Base-by-base conservation (phyloP, 306 rosid species). In the Malus sieversii region DNA sequence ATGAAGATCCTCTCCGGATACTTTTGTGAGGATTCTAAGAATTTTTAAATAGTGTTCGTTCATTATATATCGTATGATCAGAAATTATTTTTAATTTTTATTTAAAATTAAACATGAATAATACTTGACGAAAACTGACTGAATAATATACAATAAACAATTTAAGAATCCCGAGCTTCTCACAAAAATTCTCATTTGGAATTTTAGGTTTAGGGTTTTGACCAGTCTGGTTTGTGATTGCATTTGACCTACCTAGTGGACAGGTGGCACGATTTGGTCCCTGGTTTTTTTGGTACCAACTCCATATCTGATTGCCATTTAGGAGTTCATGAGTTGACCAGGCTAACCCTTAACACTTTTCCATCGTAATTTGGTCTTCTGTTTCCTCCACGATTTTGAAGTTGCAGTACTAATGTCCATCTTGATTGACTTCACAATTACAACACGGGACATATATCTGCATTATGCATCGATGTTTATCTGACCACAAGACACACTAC, bases 51-150 rank as follows among this genome's bases (percentile, higher is more conserved):
- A 0, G 10, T 38, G 8, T 38, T 0, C 0, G 10, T 38, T 38
- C 0, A 38, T 38, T 0, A 0, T 38, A 38, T 7, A 38, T 38
- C 0, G 10, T 7, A 2, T 8, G 10, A 0, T 38, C 0, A 38
- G 0, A 7, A 38, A 7, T 38, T 38, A 7, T 38, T 38, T 38
- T 7, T 38, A 38, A 1, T 38, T 38, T 35, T 38, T 6, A 38
- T 38, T 38, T 38, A 7, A 6, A 38, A 7, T 38, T 38, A 1
- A 38, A 38, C 0, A 38, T 38, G 1, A 38, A 38, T 38, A 38
- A 0, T 38, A 7, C 2, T 8, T 7, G 2, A 7, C 10, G 42
- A 7, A 38, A 38, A 38, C 2, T 38, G 0, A 7, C 0, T 0
- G 2, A 0, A 38, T 2, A 38, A 38, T 38, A 0, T 38, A 7